Percentiles rank a stretch among this genome's conserved stretches.
phyloP scores from a whole-genome alignment of 1,284 basidiomycete genomes.

The Rhodotorula sp. region DNA sequence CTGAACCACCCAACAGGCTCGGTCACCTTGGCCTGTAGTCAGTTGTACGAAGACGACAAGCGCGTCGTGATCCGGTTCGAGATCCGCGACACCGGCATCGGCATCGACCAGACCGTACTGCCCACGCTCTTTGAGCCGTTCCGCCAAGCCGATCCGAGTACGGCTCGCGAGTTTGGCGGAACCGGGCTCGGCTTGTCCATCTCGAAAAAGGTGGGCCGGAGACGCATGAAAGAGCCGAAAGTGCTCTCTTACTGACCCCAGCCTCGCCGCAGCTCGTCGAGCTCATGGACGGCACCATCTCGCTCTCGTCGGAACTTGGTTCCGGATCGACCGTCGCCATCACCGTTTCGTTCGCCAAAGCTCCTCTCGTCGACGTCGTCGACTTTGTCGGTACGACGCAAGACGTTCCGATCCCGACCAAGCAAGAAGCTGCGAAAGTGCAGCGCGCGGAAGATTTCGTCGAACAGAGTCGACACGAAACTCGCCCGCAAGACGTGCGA shows the following conservation, averaged over 20 bases:
- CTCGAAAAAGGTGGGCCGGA: constrained; percentile 19
- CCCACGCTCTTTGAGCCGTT: constrained; percentile 49
- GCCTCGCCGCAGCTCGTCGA: constrained; percentile 25
- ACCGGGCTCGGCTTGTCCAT: constrained; percentile 37
- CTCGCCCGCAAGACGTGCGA: constrained; percentile 15
- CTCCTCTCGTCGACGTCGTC: constrained; percentile 15
- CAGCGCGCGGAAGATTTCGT: background rate
- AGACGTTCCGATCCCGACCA: background rate
- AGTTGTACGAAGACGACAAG: constrained; percentile 43
- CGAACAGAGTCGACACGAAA: background rate
- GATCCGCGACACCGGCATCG: constrained; percentile 48
- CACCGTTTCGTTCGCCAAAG: constrained; percentile 36
- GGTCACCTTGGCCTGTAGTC: constrained; percentile 46
- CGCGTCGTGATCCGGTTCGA: constrained; percentile 45
- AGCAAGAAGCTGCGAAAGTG: background rate
- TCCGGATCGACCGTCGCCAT: constrained; percentile 24
- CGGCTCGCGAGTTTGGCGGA: constrained; percentile 39
- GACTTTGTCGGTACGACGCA: constrained; percentile 3
- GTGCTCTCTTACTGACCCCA: too few relatives aligned
- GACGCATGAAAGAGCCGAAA: too few relatives aligned
- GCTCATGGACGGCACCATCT: constrained; percentile 37
- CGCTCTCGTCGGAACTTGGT: constrained; percentile 27
- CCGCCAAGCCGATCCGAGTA: constrained; percentile 41
- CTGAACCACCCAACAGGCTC: background rate
- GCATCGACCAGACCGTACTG: constrained; percentile 46